A percentile compares a stretch with the other conserved stretches of the same genome.
Conservation (phyloP, 768 basidiomycete genomes). For the Suillus occidentalis region DNA sequence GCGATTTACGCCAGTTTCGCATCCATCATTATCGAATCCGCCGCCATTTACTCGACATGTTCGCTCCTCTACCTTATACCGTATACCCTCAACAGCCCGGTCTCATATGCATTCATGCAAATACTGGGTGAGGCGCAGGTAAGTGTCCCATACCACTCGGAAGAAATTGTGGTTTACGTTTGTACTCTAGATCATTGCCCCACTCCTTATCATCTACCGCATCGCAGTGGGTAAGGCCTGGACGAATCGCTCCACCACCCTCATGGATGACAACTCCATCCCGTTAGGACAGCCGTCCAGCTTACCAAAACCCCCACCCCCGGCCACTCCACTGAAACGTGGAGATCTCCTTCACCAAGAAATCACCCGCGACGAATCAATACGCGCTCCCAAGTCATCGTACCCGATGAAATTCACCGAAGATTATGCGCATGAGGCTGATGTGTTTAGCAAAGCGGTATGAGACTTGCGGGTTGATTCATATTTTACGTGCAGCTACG, state of each 20-base stretch:
- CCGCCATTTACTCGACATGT: conserved; percentile 32
- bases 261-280: conserved; percentile 6
- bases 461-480: neutral
- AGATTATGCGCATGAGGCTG: too few relatives aligned
- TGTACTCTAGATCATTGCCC: conserved; percentile 42
- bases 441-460: neutral
- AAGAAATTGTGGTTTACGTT: neutral
- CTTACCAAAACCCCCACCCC: neutral
- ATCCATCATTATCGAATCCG: conserved; percentile 36
- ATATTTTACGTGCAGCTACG: neutral
- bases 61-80: conserved; percentile 35
- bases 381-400: neutral
- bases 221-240: conserved; percentile 47
- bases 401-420: neutral
- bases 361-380: neutral
- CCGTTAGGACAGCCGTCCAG: conserved; percentile 11
- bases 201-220: conserved; percentile 49
- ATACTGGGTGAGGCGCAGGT: conserved; percentile 33
- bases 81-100: conserved; percentile 21
- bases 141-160: neutral
- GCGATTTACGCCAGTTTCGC: conserved; percentile 32
- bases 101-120: conserved; percentile 31
- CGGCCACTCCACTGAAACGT: neutral
- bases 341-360: neutral
- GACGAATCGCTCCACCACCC: conserved; percentile 24